phyloP scores from a whole-genome alignment of 371 early-diverging fungal species.

The Capillidium heterosporum region DNA sequence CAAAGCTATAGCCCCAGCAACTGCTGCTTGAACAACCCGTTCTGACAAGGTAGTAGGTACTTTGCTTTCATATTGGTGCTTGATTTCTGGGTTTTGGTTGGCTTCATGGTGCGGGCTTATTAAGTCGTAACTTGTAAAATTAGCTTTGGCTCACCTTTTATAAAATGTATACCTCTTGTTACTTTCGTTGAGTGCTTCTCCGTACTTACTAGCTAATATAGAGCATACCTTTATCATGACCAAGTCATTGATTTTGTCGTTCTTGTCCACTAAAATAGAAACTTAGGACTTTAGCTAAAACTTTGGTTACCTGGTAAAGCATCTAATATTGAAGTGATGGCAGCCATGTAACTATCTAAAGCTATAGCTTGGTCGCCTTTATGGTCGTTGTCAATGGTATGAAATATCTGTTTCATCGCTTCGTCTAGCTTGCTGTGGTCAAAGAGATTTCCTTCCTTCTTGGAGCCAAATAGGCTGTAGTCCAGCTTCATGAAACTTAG shows the following conservation, averaged over 20 bases:
- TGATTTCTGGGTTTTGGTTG: background rate
- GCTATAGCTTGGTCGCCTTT: background rate
- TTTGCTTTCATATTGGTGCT: background rate
- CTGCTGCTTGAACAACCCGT: constrained; percentile 22
- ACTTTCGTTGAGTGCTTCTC: background rate
- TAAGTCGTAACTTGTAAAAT: background rate
- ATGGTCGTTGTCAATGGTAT: background rate
- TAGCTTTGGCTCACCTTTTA: background rate
- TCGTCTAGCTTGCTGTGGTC: background rate
- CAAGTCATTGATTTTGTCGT: background rate
- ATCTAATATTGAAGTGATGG: background rate
- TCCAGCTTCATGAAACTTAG: no score
- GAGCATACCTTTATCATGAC: background rate
- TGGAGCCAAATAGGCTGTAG: background rate
- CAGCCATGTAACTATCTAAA: background rate
- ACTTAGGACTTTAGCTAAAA: background rate
- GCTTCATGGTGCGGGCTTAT: background rate
- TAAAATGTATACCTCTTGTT: background rate
- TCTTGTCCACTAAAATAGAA: background rate
- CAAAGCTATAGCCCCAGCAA: constrained; percentile 31
- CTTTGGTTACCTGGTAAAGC: background rate
- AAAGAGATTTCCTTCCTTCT: background rate
- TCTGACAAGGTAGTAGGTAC: constrained; percentile 14
- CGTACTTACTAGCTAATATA: background rate
- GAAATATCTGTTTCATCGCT: background rate